These are phyloP conservation scores for Butyriboletus loyo DNA, from an alignment of 768 basidiomycete genomes.

Conservation along the genomic window DNA sequence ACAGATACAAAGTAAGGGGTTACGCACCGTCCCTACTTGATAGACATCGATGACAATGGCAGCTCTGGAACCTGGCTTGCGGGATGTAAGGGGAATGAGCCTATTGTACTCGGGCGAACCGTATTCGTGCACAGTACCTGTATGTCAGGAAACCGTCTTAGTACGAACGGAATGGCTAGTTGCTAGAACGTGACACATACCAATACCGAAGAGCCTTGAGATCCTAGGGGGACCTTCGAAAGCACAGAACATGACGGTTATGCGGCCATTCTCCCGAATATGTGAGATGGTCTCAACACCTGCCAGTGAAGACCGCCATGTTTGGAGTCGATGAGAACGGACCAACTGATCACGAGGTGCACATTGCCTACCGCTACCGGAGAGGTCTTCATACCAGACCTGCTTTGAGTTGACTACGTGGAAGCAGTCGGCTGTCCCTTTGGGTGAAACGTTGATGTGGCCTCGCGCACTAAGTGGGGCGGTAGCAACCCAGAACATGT, in stretches of 20 bases:
- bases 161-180: background rate
- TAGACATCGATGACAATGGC: slow-evolving; percentile 59
- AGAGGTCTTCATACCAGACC: slow-evolving; percentile 75
- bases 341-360: background rate
- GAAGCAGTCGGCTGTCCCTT: slow-evolving; percentile 63
- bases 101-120: slow-evolving; percentile 59
- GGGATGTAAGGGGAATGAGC: slow-evolving; percentile 44
- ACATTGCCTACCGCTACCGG: slow-evolving; percentile 63
- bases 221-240: slow-evolving; percentile 63
- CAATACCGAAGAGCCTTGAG: slow-evolving; percentile 54
- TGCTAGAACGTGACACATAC: slow-evolving; percentile 29
- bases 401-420: slow-evolving; percentile 50
- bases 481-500: slow-evolving; percentile 70
- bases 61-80: slow-evolving; percentile 58
- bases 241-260: slow-evolving; percentile 61
- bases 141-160: background rate
- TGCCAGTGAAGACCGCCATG: slow-evolving; percentile 14
- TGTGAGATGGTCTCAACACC: slow-evolving; percentile 65
- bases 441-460: slow-evolving; percentile 67
- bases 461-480: slow-evolving; percentile 57
- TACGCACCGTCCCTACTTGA: slow-evolving; percentile 50
- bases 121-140: slow-evolving; percentile 61
- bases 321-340: background rate
- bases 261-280: slow-evolving; percentile 57
- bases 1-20: background rate